Evolutionary conservation across 306 rosid species (phyloP).

Genomic region (Lathyrus sativus): DNA sequence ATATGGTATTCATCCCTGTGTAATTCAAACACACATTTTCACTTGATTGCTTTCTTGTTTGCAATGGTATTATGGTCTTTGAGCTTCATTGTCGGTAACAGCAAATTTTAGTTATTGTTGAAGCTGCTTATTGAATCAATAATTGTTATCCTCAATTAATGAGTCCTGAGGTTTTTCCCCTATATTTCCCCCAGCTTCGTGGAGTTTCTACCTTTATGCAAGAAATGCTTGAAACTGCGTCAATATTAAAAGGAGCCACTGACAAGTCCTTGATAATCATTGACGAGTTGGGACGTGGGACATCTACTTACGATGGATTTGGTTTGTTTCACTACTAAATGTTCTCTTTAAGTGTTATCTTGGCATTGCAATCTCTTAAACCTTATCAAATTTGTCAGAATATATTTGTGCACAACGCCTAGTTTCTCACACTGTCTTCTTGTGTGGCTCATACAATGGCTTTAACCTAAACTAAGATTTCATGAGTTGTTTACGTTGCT

Average conservation of each 20-base stretch:
- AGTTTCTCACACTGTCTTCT: slow-evolving; percentile 21
- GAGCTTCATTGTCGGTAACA: slow-evolving; percentile 21
- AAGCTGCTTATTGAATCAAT: slow-evolving; percentile 13
- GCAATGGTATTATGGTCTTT: slow-evolving; percentile 5
- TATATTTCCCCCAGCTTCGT: slow-evolving; percentile 63
- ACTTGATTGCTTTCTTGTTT: neutral
- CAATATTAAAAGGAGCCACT: slow-evolving; percentile 91
- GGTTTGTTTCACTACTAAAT: slow-evolving; percentile 61
- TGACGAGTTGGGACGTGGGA: slow-evolving; percentile 97
- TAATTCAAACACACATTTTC: neutral
- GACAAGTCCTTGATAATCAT: slow-evolving; percentile 90
- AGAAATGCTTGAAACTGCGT: slow-evolving; percentile 99
- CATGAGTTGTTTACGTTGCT: slow-evolving; percentile 7
- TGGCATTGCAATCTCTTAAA: slow-evolving; percentile 29
- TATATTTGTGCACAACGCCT: slow-evolving; percentile 22
- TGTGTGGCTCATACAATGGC: slow-evolving; percentile 6
- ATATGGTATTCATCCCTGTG: neutral
- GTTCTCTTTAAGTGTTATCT: slow-evolving; percentile 33
- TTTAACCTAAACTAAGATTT: slow-evolving; percentile 26
- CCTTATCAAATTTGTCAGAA: slow-evolving; percentile 24
- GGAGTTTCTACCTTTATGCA: slow-evolving; percentile 99
- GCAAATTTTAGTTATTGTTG: slow-evolving; percentile 14
- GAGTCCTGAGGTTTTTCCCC: slow-evolving; percentile 27
- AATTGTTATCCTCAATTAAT: slow-evolving; percentile 32
- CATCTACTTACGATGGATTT: slow-evolving; percentile 97